Evolutionary conservation across 208 protist species (phyloP).

Genomic region (Trypanosoma scelopori): DNA sequence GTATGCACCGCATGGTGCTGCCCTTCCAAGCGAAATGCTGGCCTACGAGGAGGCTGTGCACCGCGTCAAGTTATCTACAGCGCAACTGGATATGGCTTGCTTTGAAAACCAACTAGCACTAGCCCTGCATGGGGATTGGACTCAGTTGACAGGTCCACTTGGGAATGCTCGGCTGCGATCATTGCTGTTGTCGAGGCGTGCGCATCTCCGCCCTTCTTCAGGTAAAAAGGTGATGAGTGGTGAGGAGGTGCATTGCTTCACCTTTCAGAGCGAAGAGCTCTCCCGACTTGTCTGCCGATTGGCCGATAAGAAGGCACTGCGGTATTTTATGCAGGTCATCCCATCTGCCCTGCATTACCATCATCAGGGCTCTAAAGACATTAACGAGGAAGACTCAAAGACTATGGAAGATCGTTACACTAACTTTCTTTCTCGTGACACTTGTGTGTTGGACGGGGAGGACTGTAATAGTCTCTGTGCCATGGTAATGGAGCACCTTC

Average conservation of each 20-base stretch:
- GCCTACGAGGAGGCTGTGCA: constrained; percentile 23
- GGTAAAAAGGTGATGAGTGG: constrained; percentile 2
- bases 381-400: not conserved
- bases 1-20: constrained; percentile 14
- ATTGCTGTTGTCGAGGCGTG: constrained; percentile 30
- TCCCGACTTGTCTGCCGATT: constrained; percentile 43
- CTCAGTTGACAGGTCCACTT: not conserved
- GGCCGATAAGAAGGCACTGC: constrained; percentile 36
- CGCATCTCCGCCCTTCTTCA: not conserved
- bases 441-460: constrained; percentile 8
- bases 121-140: constrained; percentile 42
- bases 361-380: constrained; percentile 30
- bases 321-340: constrained; percentile 65
- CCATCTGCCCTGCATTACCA: constrained; percentile 34
- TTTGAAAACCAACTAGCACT: constrained; percentile 44
- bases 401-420: not conserved
- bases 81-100: not conserved
- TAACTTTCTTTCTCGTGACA: constrained; percentile 7
- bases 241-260: constrained; percentile 43
- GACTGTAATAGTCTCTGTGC: constrained; percentile 23
- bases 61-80: constrained; percentile 1
- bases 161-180: constrained; percentile 32
- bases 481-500: constrained; percentile 25
- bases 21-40: constrained; percentile 20
- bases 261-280: constrained; percentile 42